phyloP scores from a whole-genome alignment of 257 asterid genomes.

The Ehretia macrophylla region DNA sequence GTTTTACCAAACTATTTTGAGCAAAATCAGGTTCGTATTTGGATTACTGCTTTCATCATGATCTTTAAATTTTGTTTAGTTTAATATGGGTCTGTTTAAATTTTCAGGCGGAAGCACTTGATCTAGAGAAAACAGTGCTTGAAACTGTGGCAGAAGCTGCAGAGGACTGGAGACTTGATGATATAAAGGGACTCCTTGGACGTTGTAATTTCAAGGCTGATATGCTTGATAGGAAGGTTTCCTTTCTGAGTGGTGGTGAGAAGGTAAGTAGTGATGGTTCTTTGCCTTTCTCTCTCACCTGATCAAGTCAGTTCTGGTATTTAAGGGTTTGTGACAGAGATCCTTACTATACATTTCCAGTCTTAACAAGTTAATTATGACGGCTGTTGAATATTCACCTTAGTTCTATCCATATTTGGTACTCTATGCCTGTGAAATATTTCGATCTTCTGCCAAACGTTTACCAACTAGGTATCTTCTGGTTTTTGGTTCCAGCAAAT shows the following conservation, averaged over 20 bases:
- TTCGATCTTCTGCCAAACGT: no score
- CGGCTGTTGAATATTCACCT: no score
- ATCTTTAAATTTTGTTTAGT: slow-evolving; percentile 3
- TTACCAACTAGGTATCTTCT: no score
- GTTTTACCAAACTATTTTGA: slow-evolving; percentile 91
- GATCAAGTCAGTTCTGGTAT: no score
- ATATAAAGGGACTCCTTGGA: slow-evolving; percentile 93
- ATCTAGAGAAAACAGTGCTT: slow-evolving; percentile 59
- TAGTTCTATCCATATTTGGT: no score
- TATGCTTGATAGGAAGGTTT: slow-evolving; percentile 91
- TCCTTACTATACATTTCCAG: no score
- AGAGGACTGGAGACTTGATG: slow-evolving; percentile 94
- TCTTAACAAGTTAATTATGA: no score
- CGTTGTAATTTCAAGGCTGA: slow-evolving; percentile 87
- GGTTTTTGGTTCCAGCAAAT: no score
- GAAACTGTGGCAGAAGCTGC: slow-evolving; percentile 97
- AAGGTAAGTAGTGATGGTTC: slow-evolving; percentile 47
- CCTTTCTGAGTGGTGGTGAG: slow-evolving; percentile 96
- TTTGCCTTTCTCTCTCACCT: no score
- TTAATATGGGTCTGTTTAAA: slow-evolving; percentile 4
- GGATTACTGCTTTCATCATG: not conserved
- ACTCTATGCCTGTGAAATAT: no score
- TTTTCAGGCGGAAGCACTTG: slow-evolving; percentile 93
- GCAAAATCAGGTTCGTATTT: slow-evolving; percentile 84
- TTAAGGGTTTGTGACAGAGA: no score